Evolutionary conservation across 2,329 filamentous ascomycete genomes (phyloP), one percentile per base, ranked within the genome.

Genomic region (Plectosphaerella cucumerina): DNA sequence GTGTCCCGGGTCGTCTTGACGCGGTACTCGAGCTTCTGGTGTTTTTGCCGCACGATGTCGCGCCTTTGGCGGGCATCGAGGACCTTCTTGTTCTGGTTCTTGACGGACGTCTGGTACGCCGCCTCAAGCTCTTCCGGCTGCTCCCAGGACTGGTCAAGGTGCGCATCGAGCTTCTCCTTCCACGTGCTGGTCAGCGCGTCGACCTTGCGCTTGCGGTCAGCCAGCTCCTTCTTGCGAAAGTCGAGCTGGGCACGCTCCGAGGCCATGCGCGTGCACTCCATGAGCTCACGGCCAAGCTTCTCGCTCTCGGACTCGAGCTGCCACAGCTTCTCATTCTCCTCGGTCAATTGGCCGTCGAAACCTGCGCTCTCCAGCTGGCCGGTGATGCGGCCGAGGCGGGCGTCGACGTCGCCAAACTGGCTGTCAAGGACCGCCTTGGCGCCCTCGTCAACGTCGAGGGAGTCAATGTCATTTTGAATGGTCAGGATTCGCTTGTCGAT

Each of bases 391-490:
- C 78, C 69, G 15, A 96, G 74, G 33, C 78, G 80, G 17, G 73
- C 71, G 53, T 87, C 81, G 0, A 89, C 77, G 37, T 94, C 88
- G 35, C 83, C 80, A 46, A 89, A 80, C 49, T 87, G 85, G 15
- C 85, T 81, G 60, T 94, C 87, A 6, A 97, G 76, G 4, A 89
- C 76, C 22, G 88, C 87, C 65, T 90, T 89, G 31, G 82, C 82
- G 4, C 92, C 92, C 70, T 97, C 93, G 59, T 99, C 93, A 26
- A 92, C 79, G 34, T 87, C 80, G 50, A 99, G 86, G n/a, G 76
- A 74, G 59, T 86, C 79, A 31, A 90, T 74, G 31, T 87, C 82
- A 44, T 73, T 77, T 62, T 96, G 89, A 33, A 92, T 75, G 1
- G 73, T 70, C 4, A 70, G 70, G 6, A 86, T 82, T 49, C 87